Percentiles rank a stretch among this genome's conserved stretches.
Conservation (phyloP, 2,329 filamentous ascomycete species). For the Dryadomyces quercivorus region DNA sequence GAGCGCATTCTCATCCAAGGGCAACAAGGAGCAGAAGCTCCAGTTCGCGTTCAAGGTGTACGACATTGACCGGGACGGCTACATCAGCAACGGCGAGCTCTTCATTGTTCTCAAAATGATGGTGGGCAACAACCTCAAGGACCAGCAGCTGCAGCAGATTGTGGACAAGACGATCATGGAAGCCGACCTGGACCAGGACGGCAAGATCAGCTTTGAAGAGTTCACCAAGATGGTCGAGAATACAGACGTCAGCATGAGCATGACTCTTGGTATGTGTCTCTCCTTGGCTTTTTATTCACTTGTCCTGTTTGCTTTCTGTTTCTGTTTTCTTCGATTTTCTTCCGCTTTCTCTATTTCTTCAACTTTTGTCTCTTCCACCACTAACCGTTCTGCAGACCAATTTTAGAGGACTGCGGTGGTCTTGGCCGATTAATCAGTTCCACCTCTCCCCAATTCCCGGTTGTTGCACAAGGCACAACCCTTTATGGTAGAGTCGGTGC, state of each 20-base stretch:
- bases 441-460: no score
- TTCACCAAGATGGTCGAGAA: constrained; percentile 98
- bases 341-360: not conserved
- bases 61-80: constrained; percentile 97
- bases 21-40: constrained; percentile 98
- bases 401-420: not conserved
- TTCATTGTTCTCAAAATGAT: constrained; percentile 99
- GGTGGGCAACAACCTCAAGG: constrained; percentile 98
- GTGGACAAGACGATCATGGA: constrained; percentile 99
- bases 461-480: not conserved
- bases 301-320: no score
- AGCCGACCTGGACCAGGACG: constrained; percentile 88
- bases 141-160: constrained; percentile 97
- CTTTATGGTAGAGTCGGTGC: not conserved
- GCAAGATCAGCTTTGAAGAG: constrained; percentile 98
- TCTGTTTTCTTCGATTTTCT: not conserved
- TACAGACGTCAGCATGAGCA: constrained; percentile 67
- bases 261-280: constrained; percentile 46
- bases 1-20: constrained; percentile 91
- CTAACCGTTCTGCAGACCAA: not conserved
- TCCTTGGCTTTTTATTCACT: not conserved
- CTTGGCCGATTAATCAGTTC: not conserved
- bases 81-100: constrained; percentile 96
- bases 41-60: constrained; percentile 98
- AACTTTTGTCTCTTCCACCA: not conserved